Conservation (phyloP, 1,139 yeast species). For the Sugiyamaella japonica region DNA sequence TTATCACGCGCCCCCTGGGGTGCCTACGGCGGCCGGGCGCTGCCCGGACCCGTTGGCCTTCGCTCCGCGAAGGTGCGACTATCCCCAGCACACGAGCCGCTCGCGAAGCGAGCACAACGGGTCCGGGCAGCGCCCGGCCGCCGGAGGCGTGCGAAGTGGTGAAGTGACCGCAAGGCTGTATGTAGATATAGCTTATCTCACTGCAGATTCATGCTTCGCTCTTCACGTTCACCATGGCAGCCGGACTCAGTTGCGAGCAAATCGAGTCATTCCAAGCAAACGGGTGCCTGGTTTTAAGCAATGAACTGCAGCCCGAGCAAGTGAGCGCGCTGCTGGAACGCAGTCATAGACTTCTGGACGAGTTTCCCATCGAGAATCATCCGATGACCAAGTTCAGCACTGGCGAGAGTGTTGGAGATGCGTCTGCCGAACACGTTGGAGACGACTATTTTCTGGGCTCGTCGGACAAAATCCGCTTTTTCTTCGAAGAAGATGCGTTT, state of each 20-base stretch:
- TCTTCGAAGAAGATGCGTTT: constrained; percentile 72
- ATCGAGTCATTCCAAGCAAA: constrained; percentile 48
- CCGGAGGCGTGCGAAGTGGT: too few relatives aligned
- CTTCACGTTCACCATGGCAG: neutral
- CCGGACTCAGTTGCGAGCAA: constrained; percentile 38
- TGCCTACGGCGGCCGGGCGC: too few relatives aligned
- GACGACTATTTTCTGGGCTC: constrained; percentile 71
- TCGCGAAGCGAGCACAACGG: too few relatives aligned
- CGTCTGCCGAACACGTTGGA: constrained; percentile 57
- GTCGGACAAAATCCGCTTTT: constrained; percentile 66
- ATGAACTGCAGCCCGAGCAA: constrained; percentile 50
- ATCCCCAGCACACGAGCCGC: too few relatives aligned
- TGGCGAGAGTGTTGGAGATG: constrained; percentile 48
- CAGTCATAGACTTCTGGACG: constrained; percentile 49
- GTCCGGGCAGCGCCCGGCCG: too few relatives aligned
- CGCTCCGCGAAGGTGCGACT: too few relatives aligned
- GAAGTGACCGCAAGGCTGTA: too few relatives aligned
- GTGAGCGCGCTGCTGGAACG: constrained; percentile 46
- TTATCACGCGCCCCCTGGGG: too few relatives aligned
- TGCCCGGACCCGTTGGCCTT: too few relatives aligned
- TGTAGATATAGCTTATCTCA: too few relatives aligned
- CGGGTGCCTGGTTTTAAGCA: constrained; percentile 64
- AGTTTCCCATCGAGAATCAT: constrained; percentile 57
- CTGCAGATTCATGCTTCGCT: too few relatives aligned
- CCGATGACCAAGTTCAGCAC: constrained; percentile 75